A percentile compares a stretch with the other conserved stretches of the same genome.
Conservation (phyloP, 106 monocot genomes). For the Allium fistulosum region DNA sequence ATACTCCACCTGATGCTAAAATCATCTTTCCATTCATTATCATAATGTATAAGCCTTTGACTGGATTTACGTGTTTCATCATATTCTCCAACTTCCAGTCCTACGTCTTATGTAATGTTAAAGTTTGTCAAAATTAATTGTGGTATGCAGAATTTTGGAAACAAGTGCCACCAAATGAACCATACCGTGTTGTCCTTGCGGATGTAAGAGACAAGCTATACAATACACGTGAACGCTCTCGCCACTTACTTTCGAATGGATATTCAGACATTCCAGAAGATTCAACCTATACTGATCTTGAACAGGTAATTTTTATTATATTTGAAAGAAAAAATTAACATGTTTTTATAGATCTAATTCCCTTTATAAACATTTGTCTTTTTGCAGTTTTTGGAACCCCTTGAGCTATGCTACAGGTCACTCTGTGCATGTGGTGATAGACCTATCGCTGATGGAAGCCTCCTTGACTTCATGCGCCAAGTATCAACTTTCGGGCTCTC, state of each 20-base stretch:
- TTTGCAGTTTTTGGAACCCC: conserved; percentile 39
- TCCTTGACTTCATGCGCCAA: conserved; percentile 94
- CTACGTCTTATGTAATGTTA: too few relatives aligned
- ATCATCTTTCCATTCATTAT: neutral
- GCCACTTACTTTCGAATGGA: conserved; percentile 42
- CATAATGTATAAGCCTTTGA: neutral
- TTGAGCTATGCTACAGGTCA: conserved; percentile 54
- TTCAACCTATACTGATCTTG: conserved; percentile 29
- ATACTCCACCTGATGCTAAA: neutral
- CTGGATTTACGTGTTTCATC: neutral
- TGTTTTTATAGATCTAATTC: too few relatives aligned
- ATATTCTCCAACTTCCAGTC: too few relatives aligned
- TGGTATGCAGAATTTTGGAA: conserved; percentile 63
- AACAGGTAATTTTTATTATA: conserved; percentile 18
- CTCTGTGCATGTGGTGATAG: conserved; percentile 45
- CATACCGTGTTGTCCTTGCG: conserved; percentile 78
- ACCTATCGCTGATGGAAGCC: conserved; percentile 87
- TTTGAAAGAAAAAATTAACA: neutral
- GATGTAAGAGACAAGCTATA: conserved; percentile 64
- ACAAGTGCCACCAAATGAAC: conserved; percentile 60
- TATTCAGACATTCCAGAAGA: conserved; percentile 54
- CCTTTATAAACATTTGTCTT: too few relatives aligned
- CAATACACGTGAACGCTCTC: conserved; percentile 59
- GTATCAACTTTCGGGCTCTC: conserved; percentile 93
- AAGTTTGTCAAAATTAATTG: too few relatives aligned